Conservation (phyloP, 2,329 filamentous ascomycete genomes). For the Aspergillus hortae region DNA sequence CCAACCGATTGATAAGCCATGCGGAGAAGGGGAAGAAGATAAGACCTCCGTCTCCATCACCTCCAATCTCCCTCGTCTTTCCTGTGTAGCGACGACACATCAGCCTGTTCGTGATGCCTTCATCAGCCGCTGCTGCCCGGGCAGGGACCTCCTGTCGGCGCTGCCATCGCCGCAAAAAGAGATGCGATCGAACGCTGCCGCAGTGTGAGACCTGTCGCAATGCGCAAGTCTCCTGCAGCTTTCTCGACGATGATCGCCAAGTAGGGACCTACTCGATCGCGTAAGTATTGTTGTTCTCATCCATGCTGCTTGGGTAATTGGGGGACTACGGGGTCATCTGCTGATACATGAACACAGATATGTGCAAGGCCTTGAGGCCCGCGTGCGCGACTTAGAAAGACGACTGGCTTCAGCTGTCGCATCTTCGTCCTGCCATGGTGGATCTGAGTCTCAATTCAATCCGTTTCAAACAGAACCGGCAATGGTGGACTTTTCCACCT, state of each 20-base stretch:
- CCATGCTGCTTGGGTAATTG: too few species aligned
- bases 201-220: constrained; percentile 38
- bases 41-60: constrained; percentile 1
- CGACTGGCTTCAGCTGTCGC: constrained; percentile 11
- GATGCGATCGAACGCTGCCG: constrained; percentile 40
- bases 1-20: constrained; percentile 4
- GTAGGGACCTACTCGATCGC: constrained; percentile 40
- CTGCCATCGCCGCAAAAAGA: constrained; percentile 44
- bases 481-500: constrained; percentile 5
- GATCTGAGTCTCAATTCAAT: neutral
- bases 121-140: constrained; percentile 10
- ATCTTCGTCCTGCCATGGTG: neutral
- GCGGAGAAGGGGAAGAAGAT: constrained; percentile 5
- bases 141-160: constrained; percentile 35
- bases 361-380: constrained; percentile 33
- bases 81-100: neutral
- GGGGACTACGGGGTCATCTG: too few species aligned
- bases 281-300: constrained; percentile 24
- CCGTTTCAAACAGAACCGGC: constrained; percentile 8
- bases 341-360: constrained; percentile 17
- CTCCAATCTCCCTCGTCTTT: neutral
- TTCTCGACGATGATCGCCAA: constrained; percentile 38
- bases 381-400: constrained; percentile 23
- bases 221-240: constrained; percentile 40
- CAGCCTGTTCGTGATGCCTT: neutral